Conservation (phyloP, 164 flowering plant genomes). For the Nymphaea thermarum region DNA sequence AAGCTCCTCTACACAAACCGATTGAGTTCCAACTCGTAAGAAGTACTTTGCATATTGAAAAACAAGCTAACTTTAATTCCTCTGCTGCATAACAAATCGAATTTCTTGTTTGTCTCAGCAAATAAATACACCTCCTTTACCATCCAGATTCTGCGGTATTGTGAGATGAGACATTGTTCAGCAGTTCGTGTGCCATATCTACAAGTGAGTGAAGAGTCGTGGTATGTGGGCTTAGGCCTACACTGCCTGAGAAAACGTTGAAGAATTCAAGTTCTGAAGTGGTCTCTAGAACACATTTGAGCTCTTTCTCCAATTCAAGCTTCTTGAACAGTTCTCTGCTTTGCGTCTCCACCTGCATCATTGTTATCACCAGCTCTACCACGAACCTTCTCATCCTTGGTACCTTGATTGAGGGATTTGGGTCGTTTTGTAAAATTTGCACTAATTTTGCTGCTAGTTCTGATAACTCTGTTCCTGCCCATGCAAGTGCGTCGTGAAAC, state of each 20-base stretch:
- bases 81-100: too few species aligned
- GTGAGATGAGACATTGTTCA: constrained; percentile 3
- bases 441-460: constrained; percentile 43
- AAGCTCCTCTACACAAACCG: too few species aligned
- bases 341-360: constrained; percentile 50
- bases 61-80: too few species aligned
- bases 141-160: too few species aligned
- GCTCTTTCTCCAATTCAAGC: constrained; percentile 52
- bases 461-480: constrained; percentile 29
- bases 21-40: too few species aligned
- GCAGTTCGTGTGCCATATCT: constrained; percentile 42
- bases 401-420: constrained; percentile 42
- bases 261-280: constrained; percentile 83
- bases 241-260: constrained; percentile 79
- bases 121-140: too few species aligned
- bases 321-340: constrained; percentile 32
- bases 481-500: constrained; percentile 26
- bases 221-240: constrained; percentile 59
- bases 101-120: too few species aligned
- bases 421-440: constrained; percentile 37
- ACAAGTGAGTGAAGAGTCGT: constrained; percentile 55
- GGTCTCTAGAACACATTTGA: constrained; percentile 55
- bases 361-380: constrained; percentile 75
- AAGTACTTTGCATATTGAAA: too few species aligned
- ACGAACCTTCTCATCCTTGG: constrained; percentile 77